Conservation (phyloP, 1,284 basidiomycete species). For the Ustilago hordei region DNA sequence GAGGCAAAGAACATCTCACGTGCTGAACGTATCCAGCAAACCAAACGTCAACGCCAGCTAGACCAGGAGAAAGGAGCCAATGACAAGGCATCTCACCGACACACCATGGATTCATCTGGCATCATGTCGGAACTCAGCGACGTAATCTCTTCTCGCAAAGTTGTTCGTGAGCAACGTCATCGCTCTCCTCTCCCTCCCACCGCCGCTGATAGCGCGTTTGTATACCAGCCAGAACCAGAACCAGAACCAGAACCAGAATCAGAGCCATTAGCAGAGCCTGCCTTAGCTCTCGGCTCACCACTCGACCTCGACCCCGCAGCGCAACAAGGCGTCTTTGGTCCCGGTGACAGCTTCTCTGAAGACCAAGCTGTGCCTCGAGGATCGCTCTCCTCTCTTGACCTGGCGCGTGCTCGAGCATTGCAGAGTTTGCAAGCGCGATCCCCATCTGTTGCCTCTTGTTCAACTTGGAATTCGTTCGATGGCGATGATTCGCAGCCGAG, state of each 20-base stretch:
- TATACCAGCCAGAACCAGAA: background rate
- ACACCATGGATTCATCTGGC: conserved; percentile 33
- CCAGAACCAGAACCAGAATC: background rate
- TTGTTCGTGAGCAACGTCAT: conserved; percentile 32
- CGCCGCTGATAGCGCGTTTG: background rate
- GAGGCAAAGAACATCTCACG: conserved; percentile 38
- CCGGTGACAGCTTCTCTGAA: conserved; percentile 20
- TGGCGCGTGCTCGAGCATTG: conserved; percentile 38
- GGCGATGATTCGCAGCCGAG: conserved; percentile 23
- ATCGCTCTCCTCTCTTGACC: conserved; percentile 39
- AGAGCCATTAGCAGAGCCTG: background rate
- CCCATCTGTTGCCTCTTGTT: conserved; percentile 15
- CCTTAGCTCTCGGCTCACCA: conserved; percentile 36
- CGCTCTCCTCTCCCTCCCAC: conserved; percentile 12
- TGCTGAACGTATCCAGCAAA: conserved; percentile 57
- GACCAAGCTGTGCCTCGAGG: conserved; percentile 16
- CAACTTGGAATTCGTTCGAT: conserved; percentile 21
- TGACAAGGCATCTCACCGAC: conserved; percentile 19
- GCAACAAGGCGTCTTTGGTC: conserved; percentile 34
- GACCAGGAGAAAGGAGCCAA: conserved; percentile 25
- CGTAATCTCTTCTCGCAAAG: conserved; percentile 47
- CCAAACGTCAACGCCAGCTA: conserved; percentile 31
- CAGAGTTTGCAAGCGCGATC: conserved; percentile 30
- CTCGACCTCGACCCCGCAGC: conserved; percentile 40
- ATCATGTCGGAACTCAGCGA: conserved; percentile 59